Base-by-base conservation (phyloP, 345 rosid species). In the Gossypium turneri region DNA sequence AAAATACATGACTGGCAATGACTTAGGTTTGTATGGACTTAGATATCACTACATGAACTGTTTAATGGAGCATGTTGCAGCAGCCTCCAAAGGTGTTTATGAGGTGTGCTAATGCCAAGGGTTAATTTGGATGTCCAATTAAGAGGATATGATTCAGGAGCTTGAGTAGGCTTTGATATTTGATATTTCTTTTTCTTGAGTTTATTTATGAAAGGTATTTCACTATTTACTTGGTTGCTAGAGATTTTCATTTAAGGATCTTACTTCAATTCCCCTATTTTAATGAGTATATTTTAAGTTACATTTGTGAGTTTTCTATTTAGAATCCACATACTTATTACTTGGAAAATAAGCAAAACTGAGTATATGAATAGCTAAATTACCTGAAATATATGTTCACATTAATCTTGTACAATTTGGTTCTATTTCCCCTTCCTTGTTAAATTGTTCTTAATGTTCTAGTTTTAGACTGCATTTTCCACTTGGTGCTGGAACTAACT, bases 401-500 rank as follows among this genome's bases (percentile, higher is more conserved):
- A 52, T 52, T 58, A 57, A 34, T 22, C 45, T 17, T 13, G 65
- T 25, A 15, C 34, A 15, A 56, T 72, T 70, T 43, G 38, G 25
- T 70, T 70, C n/a, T 41, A 57, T 25, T 45, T 73, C 29, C 64
- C 59, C 25, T 73, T 58, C 56, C 20, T 73, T 47, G 17, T 58
- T 44, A 61, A 58, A 38, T 11, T 38, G 7, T 47, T 47, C 62
- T 71, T 56, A 41, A 57, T 43, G 9, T 41, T 43, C 2, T 19
- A 72, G 29, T 57, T 55, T 72, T 38, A 57, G 17, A 61, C 24
- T 74, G 38, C 20, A 34, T 53, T 7, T 48, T 72, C 29, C 75
- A 64, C 9, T 47, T 11, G 7, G 60, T 24, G 22, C 3, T 73
- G 15, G 43, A 57, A 67, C 58, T 75, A 65, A 78, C 60, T 60